These are phyloP conservation scores for Helicocarpus griseus DNA, from an alignment of 2,329 filamentous ascomycete species.

Conservation along the genomic window DNA sequence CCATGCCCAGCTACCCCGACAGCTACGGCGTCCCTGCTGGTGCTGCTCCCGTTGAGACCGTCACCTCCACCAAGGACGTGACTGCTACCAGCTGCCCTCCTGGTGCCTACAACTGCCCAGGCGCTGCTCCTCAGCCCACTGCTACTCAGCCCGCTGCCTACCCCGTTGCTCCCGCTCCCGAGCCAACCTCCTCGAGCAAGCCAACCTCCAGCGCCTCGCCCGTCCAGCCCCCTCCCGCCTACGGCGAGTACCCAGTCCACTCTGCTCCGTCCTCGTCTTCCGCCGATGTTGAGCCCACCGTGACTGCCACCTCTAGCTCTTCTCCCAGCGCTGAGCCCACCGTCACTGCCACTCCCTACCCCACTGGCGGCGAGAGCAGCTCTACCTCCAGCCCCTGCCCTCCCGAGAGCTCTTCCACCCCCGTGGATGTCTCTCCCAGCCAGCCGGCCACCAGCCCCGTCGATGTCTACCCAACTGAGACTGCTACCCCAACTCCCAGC, in stretches of 20 bases:
- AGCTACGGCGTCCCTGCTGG: not conserved
- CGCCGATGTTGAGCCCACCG: constrained; percentile 52
- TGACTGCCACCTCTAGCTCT: constrained; percentile 22
- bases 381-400: not conserved
- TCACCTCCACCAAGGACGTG: constrained; percentile 50
- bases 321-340: constrained; percentile 3
- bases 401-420: not conserved
- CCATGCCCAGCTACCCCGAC: constrained; percentile 21
- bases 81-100: constrained; percentile 55
- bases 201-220: no score
- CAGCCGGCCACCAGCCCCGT: no score
- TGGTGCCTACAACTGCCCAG: constrained; percentile 51
- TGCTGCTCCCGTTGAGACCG: constrained; percentile 26
- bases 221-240: no score
- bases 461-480: constrained; percentile 5
- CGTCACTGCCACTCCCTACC: not conserved
- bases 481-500: constrained; percentile 4
- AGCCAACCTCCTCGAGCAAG: constrained; percentile 4
- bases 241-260: no score
- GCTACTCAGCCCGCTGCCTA: constrained; percentile 11
- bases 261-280: constrained; percentile 50
- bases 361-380: not conserved
- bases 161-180: constrained; percentile 8
- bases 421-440: not conserved
- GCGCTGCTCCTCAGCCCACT: constrained; percentile 9